Evolutionary conservation across 2,329 filamentous ascomycete species (phyloP), one percentile per base, ranked within the genome.

Genomic region (Nemania bipapillata): DNA sequence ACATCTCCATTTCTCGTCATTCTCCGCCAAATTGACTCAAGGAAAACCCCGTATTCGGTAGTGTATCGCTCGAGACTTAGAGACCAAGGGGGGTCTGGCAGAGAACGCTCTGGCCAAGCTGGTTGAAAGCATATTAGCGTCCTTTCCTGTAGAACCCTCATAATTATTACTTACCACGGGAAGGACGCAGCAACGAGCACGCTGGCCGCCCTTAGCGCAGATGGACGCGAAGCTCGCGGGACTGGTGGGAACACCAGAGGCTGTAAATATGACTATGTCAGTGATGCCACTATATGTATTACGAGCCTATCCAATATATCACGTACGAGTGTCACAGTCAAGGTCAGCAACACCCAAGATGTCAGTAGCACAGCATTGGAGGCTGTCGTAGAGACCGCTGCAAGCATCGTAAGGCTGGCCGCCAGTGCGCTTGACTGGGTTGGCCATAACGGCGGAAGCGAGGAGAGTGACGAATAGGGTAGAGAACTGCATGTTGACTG

Each of bases 301-400:
- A 12, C 28, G 11, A 24, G 15, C 30, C 1, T 24, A 6, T 49
- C 35, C 15, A 37, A 2, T 9, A 52, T 49, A 37, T 54, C 12
- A 58, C 76, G 70, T 73, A 77, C 76, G 86, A 66, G 80, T 76
- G 20, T 74, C 79, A 77, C 89, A 91, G 81, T 90, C 72, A 28
- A 78, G 74, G 57, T 77, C 76, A 28, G 74, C 75, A n/a, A 77
- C 65, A 30, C 75, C 76, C 47, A 90, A 83, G 45, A 90, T 83
- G 70, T 90, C 86, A 35, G 87, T 88, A 15, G 87, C 85, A 76
- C 89, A 91, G 83, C 89, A 91, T 71, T 86, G 83, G 3, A 85
- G 74, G 35, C 73, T 81, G 72, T 75, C 77, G 73, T 84, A 84
- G 22, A 84, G 79, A 17, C 70, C 70, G 20, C 79, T 80, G 79